phyloP scores from a whole-genome alignment of 2,329 filamentous ascomycete species.

The Tolypocladium paradoxum region DNA sequence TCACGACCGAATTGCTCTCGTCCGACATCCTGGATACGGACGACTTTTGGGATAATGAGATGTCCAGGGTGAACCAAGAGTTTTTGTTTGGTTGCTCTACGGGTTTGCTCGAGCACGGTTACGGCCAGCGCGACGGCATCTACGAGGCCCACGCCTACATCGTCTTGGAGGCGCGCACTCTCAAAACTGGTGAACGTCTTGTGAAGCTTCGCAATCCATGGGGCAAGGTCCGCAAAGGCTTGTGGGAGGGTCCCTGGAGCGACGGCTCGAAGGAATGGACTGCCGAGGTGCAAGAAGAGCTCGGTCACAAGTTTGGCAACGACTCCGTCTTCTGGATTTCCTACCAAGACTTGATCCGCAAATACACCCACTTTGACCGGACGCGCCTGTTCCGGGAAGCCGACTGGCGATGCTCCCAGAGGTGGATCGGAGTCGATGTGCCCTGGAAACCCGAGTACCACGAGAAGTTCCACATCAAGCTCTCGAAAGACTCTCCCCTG shows the following conservation, averaged over 20 bases:
- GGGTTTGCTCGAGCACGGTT: conserved; percentile 52
- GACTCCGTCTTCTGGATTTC: conserved; percentile 56
- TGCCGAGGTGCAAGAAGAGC: conserved; percentile 43
- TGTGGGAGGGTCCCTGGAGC: conserved; percentile 50
- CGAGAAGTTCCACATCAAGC: conserved; percentile 47
- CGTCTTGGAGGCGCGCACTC: conserved; percentile 45
- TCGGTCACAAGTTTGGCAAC: conserved; percentile 48
- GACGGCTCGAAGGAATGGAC: conserved; percentile 54
- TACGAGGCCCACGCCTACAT: conserved; percentile 49
- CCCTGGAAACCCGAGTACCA: conserved; percentile 53
- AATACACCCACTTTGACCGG: conserved; percentile 50
- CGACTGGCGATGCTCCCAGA: conserved; percentile 46
- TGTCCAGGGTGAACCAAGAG: conserved; percentile 69
- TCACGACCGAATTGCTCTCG: conserved; percentile 57
- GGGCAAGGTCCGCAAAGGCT: conserved; percentile 45
- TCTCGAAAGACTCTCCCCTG: conserved; percentile 45
- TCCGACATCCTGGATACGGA: conserved; percentile 69
- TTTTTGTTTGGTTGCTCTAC: conserved; percentile 66
- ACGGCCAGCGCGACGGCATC: conserved; percentile 49
- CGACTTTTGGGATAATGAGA: conserved; percentile 72
- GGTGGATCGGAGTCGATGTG: conserved; percentile 52
- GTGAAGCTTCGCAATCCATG: conserved; percentile 51
- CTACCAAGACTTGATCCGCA: conserved; percentile 50
- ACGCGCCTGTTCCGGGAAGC: conserved; percentile 48
- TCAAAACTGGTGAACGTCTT: conserved; percentile 42